Evolutionary conservation across 805 yeast genomes (phyloP).

Genomic region (Ogataea angusta): DNA sequence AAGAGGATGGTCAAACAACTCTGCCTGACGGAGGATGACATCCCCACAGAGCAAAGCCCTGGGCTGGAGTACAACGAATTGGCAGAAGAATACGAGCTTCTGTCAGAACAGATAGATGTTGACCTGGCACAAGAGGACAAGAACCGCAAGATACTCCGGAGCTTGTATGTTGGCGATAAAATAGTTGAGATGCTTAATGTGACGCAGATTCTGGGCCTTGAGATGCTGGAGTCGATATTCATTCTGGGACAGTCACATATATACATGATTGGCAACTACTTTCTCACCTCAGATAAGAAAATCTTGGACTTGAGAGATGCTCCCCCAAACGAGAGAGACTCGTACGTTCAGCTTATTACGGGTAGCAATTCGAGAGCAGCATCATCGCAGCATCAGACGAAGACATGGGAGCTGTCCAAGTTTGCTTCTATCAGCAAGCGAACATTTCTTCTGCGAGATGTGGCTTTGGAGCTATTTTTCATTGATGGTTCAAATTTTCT

Average conservation of each 20-base stretch:
- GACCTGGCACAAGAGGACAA: slow-evolving; percentile 53
- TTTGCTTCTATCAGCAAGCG: slow-evolving; percentile 67
- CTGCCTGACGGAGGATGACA: slow-evolving; percentile 29
- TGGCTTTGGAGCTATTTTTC: slow-evolving; percentile 76
- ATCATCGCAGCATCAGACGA: slow-evolving; percentile 41
- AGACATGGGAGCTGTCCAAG: slow-evolving; percentile 58
- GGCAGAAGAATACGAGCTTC: slow-evolving; percentile 33
- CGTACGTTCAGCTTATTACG: slow-evolving; percentile 61
- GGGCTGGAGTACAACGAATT: slow-evolving; percentile 3
- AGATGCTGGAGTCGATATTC: slow-evolving; percentile 69
- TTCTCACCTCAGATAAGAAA: slow-evolving; percentile 48
- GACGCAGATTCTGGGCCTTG: slow-evolving; percentile 72
- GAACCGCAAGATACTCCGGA: slow-evolving; percentile 69
- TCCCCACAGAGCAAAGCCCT: slow-evolving; percentile 18
- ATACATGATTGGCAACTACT: slow-evolving; percentile 69
- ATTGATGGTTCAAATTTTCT: slow-evolving; percentile 68
- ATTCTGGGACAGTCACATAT: slow-evolving; percentile 63
- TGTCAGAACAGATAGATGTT: slow-evolving; percentile 39
- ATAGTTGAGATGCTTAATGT: slow-evolving; percentile 74
- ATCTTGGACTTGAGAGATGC: slow-evolving; percentile 69
- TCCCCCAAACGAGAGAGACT: slow-evolving; percentile 59
- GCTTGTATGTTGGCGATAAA: slow-evolving; percentile 65
- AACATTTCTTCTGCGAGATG: slow-evolving; percentile 73
- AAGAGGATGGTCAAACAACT: slow-evolving; percentile 48
- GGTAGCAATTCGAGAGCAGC: slow-evolving; percentile 21